A percentile compares a stretch with the other conserved stretches of the same genome.
phyloP scores from a whole-genome alignment of 2,329 filamentous ascomycete genomes.

The Sporothrix dimorphospora region DNA sequence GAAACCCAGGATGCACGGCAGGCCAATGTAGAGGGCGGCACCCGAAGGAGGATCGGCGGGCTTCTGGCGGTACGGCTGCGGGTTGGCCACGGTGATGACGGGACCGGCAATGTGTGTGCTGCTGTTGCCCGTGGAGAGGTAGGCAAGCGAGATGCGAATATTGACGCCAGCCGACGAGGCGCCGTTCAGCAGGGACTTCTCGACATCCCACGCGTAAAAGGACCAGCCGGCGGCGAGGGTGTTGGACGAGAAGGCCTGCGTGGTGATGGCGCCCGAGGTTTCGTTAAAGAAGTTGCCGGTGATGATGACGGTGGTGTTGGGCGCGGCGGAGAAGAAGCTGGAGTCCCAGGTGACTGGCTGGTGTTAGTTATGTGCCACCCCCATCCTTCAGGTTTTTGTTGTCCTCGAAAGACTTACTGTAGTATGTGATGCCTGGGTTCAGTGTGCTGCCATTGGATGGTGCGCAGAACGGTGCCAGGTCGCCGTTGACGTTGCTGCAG shows the following conservation, averaged over 20 bases:
- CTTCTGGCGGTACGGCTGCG: slow-evolving; percentile 41
- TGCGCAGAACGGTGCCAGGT: slow-evolving; percentile 55
- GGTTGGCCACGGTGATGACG: slow-evolving; percentile 46
- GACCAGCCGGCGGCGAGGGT: slow-evolving; percentile 49
- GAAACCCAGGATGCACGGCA: slow-evolving; percentile 55
- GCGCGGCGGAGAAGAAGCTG: slow-evolving; percentile 50
- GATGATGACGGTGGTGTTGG: slow-evolving; percentile 45
- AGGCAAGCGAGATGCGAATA: slow-evolving; percentile 53
- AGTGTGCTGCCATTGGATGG: slow-evolving; percentile 51
- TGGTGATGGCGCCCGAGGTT: slow-evolving; percentile 37
- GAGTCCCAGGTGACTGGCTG: slow-evolving; percentile 60
- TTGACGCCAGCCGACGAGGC: slow-evolving; percentile 45
- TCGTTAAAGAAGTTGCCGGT: slow-evolving; percentile 48
- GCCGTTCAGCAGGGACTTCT: slow-evolving; percentile 44
- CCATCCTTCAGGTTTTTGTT: too few relatives aligned
- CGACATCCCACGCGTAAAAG: slow-evolving; percentile 53
- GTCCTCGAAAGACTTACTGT: slow-evolving; percentile 45
- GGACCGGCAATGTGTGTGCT: slow-evolving; percentile 46
- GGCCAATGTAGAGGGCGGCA: slow-evolving; percentile 54
- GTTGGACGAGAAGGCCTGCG: slow-evolving; percentile 42
- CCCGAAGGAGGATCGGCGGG: slow-evolving; percentile 42
- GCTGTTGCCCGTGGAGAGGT: slow-evolving; percentile 41
- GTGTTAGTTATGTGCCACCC: slow-evolving; percentile 17
- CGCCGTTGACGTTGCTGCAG: slow-evolving; percentile 54
- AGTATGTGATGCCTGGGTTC: slow-evolving; percentile 53